phyloP scores from a whole-genome alignment of 805 yeast genomes.

The Schizosaccharomyces lindneri region DNA sequence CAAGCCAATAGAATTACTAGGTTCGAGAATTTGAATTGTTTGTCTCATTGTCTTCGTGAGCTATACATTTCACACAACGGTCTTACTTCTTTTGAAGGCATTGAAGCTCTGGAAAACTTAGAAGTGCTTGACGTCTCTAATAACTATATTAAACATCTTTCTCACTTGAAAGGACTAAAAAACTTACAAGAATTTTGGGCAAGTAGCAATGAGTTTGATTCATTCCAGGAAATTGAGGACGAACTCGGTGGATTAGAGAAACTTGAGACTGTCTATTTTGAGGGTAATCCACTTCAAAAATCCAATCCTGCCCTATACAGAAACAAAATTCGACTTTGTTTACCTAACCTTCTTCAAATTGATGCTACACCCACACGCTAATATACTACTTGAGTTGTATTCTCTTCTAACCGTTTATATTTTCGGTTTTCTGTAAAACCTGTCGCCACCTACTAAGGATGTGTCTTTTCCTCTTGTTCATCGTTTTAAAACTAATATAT shows the following conservation, averaged over 20 bases:
- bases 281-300: conserved; percentile 69
- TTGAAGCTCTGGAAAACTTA: conserved; percentile 44
- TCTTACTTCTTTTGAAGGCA: conserved; percentile 45
- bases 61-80: conserved; percentile 73
- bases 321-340: conserved; percentile 48
- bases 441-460: no score
- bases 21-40: conserved; percentile 55
- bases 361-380: conserved; percentile 39
- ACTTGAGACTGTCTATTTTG: conserved; percentile 76
- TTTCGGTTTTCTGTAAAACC: no score
- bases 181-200: conserved; percentile 89
- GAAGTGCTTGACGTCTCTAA: conserved; percentile 60
- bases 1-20: conserved; percentile 64
- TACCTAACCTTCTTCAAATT: conserved; percentile 51
- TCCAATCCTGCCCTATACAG: conserved; percentile 60
- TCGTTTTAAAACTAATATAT: no score
- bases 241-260: conserved; percentile 37
- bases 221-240: conserved; percentile 41
- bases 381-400: no score
- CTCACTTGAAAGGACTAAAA: conserved; percentile 36
- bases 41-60: conserved; percentile 46
- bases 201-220: conserved; percentile 43
- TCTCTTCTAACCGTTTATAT: no score
- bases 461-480: no score
- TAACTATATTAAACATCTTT: conserved; percentile 37